These are phyloP conservation scores for Immersiporthe knoxdaviesiana DNA, from an alignment of 2,329 filamentous ascomycete genomes.

Conservation along the genomic window DNA sequence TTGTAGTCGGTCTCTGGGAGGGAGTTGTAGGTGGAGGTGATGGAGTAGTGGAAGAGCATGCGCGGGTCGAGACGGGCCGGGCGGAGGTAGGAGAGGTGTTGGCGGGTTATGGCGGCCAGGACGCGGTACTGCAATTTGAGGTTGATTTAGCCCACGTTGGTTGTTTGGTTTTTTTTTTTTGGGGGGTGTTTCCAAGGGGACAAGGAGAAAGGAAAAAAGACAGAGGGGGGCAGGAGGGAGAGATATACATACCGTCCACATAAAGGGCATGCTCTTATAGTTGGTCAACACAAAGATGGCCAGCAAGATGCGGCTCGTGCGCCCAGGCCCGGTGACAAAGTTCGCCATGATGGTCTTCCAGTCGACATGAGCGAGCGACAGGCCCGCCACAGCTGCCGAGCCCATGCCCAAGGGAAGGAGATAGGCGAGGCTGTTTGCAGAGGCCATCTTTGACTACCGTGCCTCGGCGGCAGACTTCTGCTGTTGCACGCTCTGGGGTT, in stretches of 20 bases:
- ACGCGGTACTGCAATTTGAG: slow-evolving; percentile 37
- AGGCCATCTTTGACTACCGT: slow-evolving; percentile 19
- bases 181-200: too few species aligned
- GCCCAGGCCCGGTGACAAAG: slow-evolving; percentile 59
- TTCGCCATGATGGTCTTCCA: slow-evolving; percentile 43
- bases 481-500: neutral
- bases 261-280: slow-evolving; percentile 73
- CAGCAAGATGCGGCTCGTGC: slow-evolving; percentile 55
- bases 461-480: neutral
- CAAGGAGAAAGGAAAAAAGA: too few species aligned
- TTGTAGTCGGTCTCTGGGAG: slow-evolving; percentile 46
- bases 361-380: slow-evolving; percentile 47
- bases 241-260: slow-evolving; percentile 70
- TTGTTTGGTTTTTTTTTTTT: too few species aligned
- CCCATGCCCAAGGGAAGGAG: slow-evolving; percentile 48
- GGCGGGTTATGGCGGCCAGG: slow-evolving; percentile 41
- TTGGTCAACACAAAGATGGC: slow-evolving; percentile 64
- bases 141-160: too few species aligned
- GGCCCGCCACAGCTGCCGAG: slow-evolving; percentile 49
- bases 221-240: neutral
- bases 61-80: slow-evolving; percentile 31
- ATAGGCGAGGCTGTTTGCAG: slow-evolving; percentile 25
- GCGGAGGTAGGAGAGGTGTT: slow-evolving; percentile 34
- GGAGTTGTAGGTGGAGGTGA: slow-evolving; percentile 38
- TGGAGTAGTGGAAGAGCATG: slow-evolving; percentile 43